These are phyloP conservation scores for Crithidia expoeki DNA, from an alignment of 208 protist genomes.

Conservation along the genomic window DNA sequence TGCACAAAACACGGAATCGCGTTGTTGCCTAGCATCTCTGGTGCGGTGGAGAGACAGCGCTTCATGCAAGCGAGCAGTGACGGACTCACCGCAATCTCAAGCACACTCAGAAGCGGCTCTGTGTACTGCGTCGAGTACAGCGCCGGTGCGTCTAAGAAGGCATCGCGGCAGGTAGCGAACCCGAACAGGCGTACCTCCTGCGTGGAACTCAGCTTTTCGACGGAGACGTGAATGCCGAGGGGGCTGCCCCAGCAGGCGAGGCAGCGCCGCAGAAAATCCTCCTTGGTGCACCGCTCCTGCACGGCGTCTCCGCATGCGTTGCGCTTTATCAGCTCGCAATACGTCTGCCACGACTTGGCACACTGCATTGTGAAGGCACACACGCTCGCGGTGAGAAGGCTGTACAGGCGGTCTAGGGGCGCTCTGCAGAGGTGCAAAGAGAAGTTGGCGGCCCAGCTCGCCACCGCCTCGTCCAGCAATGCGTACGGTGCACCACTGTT, in stretches of 20 bases:
- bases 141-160: slow-evolving; percentile 22
- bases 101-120: slow-evolving; percentile 33
- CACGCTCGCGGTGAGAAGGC: slow-evolving; percentile 67
- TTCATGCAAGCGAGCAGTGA: slow-evolving; percentile 58
- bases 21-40: slow-evolving; percentile 39
- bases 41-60: slow-evolving; percentile 57
- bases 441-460: slow-evolving; percentile 22
- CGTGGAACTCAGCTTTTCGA: slow-evolving; percentile 18
- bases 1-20: slow-evolving; percentile 51
- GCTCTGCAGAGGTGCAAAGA: slow-evolving; percentile 33
- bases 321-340: slow-evolving; percentile 46
- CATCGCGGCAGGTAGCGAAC: slow-evolving; percentile 32
- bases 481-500: slow-evolving; percentile 27
- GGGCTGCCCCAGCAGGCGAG: slow-evolving; percentile 69
- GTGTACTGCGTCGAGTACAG: slow-evolving; percentile 18
- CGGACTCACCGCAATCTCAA: slow-evolving; percentile 55
- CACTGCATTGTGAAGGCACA: slow-evolving; percentile 65
- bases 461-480: slow-evolving; percentile 26
- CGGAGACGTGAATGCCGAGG: slow-evolving; percentile 54
- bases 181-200: slow-evolving; percentile 33
- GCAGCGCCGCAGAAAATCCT: slow-evolving; percentile 58
- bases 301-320: slow-evolving; percentile 30
- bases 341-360: slow-evolving; percentile 63
- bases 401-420: slow-evolving; percentile 45
- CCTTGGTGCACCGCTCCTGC: slow-evolving; percentile 47